Conservation (phyloP, 2,329 filamentous ascomycete species). For the Gnomoniopsis sp. region DNA sequence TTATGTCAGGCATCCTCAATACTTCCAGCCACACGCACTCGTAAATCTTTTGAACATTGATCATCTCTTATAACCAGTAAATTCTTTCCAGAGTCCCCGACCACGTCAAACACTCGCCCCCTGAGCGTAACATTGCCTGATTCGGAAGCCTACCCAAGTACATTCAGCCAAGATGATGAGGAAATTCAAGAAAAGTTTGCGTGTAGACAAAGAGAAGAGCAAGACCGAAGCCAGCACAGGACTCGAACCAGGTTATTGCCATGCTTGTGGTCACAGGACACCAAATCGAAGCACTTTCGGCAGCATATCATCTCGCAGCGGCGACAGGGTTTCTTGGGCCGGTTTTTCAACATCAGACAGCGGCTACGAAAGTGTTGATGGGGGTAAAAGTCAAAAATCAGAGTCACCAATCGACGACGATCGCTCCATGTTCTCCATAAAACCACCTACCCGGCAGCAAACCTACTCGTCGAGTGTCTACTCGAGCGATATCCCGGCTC, state of each 20-base stretch:
- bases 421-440: neutral
- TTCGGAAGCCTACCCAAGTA: neutral
- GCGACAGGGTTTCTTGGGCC: constrained; percentile 6
- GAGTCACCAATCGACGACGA: neutral
- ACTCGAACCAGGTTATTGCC: neutral
- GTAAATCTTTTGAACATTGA: too few relatives aligned
- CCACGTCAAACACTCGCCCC: neutral
- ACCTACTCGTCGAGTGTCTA: constrained; percentile 12
- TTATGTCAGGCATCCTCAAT: too few relatives aligned
- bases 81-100: neutral
- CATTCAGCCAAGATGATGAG: constrained; percentile 7
- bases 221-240: too few relatives aligned
- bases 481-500: neutral
- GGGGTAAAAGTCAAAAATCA: neutral
- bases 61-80: too few relatives aligned
- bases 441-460: neutral
- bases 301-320: neutral
- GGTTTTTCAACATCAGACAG: constrained; percentile 12
- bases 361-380: constrained; percentile 9
- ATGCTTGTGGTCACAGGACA: constrained; percentile 11
- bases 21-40: too few relatives aligned
- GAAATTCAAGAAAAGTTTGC: constrained; percentile 6
- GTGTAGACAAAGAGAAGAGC: neutral
- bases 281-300: neutral
- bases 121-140: neutral